Percentiles rank a stretch among this genome's conserved stretches.
Evolutionary conservation across 108 stramenopile genomes (phyloP).

Genomic region (Skeletonema marinoi): DNA sequence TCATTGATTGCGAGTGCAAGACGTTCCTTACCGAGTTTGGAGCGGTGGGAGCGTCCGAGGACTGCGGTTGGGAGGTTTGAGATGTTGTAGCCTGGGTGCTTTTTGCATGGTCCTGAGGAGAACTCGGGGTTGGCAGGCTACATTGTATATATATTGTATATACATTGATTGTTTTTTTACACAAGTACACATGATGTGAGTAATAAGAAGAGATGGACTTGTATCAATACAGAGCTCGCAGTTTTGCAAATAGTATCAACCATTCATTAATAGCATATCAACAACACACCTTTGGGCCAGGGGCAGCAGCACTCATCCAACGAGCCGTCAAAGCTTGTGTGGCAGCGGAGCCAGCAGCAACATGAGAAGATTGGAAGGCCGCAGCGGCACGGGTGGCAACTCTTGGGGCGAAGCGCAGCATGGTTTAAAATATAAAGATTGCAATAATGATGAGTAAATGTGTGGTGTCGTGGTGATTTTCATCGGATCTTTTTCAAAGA

Average conservation of each 20-base stretch:
- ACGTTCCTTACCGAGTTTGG: constrained; percentile 96
- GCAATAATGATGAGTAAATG: neutral
- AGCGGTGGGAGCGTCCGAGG: constrained; percentile 96
- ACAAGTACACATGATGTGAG: neutral
- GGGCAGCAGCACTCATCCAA: constrained; percentile 36
- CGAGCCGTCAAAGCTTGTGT: constrained; percentile 13
- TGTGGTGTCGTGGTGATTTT: neutral
- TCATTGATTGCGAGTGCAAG: constrained; percentile 94
- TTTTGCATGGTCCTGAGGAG: constrained; percentile 97
- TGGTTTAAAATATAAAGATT: neutral
- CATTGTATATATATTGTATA: neutral
- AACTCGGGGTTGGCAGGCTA: constrained; percentile 90
- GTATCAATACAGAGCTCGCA: neutral
- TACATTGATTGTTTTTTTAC: neutral
- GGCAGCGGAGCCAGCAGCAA: neutral
- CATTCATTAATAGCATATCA: neutral
- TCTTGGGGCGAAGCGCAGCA: constrained; percentile 30
- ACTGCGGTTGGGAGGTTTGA: constrained; percentile 71
- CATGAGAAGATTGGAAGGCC: constrained; percentile 25
- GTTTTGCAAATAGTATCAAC: neutral
- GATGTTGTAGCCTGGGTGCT: constrained; percentile 95
- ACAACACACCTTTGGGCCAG: constrained; percentile 35
- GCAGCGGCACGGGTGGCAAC: constrained; percentile 15
- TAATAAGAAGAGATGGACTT: neutral
- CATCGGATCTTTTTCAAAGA: too few relatives aligned